phyloP scores from a whole-genome alignment of 139 green algal species.

The Chlorella sp. region DNA sequence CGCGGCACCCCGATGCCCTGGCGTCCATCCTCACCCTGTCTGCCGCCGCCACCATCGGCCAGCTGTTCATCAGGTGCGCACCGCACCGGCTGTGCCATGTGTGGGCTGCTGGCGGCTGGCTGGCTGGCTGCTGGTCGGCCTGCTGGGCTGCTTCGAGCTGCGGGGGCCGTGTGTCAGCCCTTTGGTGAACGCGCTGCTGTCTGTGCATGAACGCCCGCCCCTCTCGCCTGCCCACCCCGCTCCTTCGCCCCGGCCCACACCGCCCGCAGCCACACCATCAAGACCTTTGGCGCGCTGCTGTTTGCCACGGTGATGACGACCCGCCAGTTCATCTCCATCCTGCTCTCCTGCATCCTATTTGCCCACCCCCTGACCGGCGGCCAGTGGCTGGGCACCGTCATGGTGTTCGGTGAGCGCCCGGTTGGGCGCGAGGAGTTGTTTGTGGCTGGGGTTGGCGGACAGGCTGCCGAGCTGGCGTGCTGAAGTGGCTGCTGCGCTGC shows the following conservation, averaged over 20 bases:
- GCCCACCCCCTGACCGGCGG: slow-evolving; percentile 71
- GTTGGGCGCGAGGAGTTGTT: no score
- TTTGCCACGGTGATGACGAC: slow-evolving; percentile 97
- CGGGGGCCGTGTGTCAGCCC: no score
- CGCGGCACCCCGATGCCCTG: slow-evolving; percentile 57
- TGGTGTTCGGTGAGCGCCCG: slow-evolving; percentile 59
- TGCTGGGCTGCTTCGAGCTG: neutral
- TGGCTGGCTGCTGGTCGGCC: no score
- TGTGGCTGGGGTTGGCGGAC: no score
- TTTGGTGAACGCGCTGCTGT: neutral
- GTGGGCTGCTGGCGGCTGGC: neutral
- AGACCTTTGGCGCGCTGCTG: slow-evolving; percentile 64
- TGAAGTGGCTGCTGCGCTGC: no score
- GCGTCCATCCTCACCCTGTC: slow-evolving; percentile 67
- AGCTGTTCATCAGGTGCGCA: slow-evolving; percentile 77
- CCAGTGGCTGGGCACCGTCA: slow-evolving; percentile 67
- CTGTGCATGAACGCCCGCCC: no score
- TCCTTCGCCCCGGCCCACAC: neutral
- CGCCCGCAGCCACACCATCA: slow-evolving; percentile 26
- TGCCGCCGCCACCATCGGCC: slow-evolving; percentile 59
- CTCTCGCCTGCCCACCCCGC: neutral
- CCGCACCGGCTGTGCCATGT: neutral
- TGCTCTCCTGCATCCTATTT: slow-evolving; percentile 90
- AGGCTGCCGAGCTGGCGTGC: no score
- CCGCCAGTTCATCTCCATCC: slow-evolving; percentile 91